Percentiles rank a stretch among this genome's conserved stretches.
Conservation (phyloP, 345 rosid species). For the Microcos paniculata region DNA sequence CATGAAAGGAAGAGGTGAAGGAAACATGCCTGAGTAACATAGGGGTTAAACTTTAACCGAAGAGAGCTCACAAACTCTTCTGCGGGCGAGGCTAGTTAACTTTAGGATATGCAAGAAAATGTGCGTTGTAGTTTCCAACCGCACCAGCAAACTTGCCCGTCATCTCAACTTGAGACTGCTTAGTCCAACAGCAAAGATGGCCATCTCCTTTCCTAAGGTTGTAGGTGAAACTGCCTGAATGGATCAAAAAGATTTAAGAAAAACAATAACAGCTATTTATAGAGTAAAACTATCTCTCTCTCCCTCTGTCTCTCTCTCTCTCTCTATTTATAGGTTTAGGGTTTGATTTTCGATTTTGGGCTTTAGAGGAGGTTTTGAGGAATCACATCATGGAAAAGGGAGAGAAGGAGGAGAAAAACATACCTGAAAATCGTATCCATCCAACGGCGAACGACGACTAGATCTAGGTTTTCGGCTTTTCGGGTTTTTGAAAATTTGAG, state of each 20-base stretch:
- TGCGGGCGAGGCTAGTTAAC: constrained; percentile 73
- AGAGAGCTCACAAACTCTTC: constrained; percentile 82
- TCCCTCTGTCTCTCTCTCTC: too few relatives aligned
- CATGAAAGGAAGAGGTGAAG: neutral
- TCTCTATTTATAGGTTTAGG: too few relatives aligned
- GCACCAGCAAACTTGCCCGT: constrained; percentile 98
- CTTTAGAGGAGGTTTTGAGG: too few relatives aligned
- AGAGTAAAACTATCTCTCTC: neutral
- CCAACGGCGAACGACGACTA: too few relatives aligned
- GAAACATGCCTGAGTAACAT: constrained; percentile 75
- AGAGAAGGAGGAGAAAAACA: too few relatives aligned
- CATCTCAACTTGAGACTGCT: constrained; percentile 68
- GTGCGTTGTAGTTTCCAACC: constrained; percentile 94
- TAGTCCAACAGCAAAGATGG: constrained; percentile 80
- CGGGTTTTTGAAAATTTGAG: too few relatives aligned
- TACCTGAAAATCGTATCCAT: too few relatives aligned
- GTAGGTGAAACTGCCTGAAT: constrained; percentile 91
- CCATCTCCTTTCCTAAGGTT: constrained; percentile 93
- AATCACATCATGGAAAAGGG: too few relatives aligned
- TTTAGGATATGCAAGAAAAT: constrained; percentile 74
- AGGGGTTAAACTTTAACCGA: constrained; percentile 84
- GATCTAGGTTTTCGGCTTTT: too few relatives aligned
- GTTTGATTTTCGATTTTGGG: too few relatives aligned
- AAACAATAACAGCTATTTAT: neutral
- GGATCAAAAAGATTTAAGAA: constrained; percentile 8